Percentiles rank a stretch among this genome's conserved stretches.
These are phyloP conservation scores for Decorospora gaudefroyi DNA, from an alignment of 2,329 filamentous ascomycete species.

Conservation along the genomic window DNA sequence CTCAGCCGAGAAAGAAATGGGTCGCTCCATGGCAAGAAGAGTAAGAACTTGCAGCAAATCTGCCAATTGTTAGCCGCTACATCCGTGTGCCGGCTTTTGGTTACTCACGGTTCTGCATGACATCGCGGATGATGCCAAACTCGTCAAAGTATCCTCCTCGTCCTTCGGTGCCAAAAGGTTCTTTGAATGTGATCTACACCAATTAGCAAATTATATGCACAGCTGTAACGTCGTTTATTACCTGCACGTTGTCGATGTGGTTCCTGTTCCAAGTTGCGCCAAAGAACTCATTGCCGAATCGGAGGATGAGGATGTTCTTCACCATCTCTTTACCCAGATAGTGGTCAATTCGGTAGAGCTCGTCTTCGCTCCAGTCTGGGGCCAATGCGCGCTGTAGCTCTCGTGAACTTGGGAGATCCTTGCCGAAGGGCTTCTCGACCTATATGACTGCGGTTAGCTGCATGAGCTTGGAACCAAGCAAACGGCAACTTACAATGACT, in stretches of 20 bases:
- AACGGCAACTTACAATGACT: conserved; percentile 72
- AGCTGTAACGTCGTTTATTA: conserved; percentile 32
- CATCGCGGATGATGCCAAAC: conserved; percentile 98
- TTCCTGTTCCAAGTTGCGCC: conserved; percentile 98
- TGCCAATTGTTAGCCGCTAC: conserved; percentile 36
- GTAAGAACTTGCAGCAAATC: conserved; percentile 94
- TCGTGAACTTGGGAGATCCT: conserved; percentile 91
- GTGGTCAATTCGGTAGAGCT: conserved; percentile 98
- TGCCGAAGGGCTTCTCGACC: conserved; percentile 99
- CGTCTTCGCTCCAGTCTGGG: conserved; percentile 98
- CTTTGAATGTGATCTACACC: conserved; percentile 90
- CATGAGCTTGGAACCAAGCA: conserved; percentile 7
- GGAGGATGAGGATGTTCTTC: conserved; percentile 97
- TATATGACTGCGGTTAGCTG: conserved; percentile 47
- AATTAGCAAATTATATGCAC: conserved; percentile 13
- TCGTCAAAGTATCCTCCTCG: conserved; percentile 99
- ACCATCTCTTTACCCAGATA: conserved; percentile 99
- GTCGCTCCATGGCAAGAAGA: conserved; percentile 95
- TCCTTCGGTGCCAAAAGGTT: conserved; percentile 97
- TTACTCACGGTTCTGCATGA: conserved; percentile 90
- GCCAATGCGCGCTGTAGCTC: conserved; percentile 93
- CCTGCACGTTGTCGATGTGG: conserved; percentile 97
- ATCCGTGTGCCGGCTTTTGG: background rate
- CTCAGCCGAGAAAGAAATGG: conserved; percentile 96
- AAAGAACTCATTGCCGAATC: conserved; percentile 98